phyloP scores from a whole-genome alignment of 306 rosid species.

The Purshia tridentata region DNA sequence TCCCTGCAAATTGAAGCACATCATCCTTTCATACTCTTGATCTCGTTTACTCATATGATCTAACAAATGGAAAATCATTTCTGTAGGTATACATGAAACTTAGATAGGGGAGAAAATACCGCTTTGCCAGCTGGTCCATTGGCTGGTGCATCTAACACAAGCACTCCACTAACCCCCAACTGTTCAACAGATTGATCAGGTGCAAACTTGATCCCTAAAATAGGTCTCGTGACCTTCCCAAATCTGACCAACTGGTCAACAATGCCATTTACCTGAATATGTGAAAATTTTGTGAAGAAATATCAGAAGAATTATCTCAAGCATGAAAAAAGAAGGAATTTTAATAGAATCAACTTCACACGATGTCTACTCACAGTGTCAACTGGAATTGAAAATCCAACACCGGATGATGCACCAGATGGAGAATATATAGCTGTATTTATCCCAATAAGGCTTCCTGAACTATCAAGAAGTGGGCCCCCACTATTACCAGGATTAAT shows the following conservation, averaged over 20 bases:
- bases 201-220: conserved; percentile 96
- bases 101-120: conserved; percentile 35
- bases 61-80: conserved; percentile 7
- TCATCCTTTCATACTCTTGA: background rate
- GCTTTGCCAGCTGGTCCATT: conserved; percentile 99
- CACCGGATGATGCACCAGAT: conserved; percentile 97
- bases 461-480: conserved; percentile 96
- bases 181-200: conserved; percentile 99
- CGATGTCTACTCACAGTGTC: conserved; percentile 72
- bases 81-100: background rate
- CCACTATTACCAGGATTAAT: conserved; percentile 99
- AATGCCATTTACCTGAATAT: conserved; percentile 77
- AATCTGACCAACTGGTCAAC: conserved; percentile 92
- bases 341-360: conserved; percentile 5
- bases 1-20: conserved; percentile 54
- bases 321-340: conserved; percentile 5
- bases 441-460: conserved; percentile 93
- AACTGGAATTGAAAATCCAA: conserved; percentile 97
- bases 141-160: conserved; percentile 89
- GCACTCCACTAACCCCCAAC: conserved; percentile 94
- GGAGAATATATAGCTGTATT: conserved; percentile 98
- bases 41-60: conserved; percentile 16
- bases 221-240: conserved; percentile 98
- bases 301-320: conserved; percentile 5
- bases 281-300: conserved; percentile 12